Percentiles rank a stretch among this genome's conserved stretches.
These are phyloP conservation scores for Solanum ossicruentum DNA, from an alignment of 257 asterid genomes.

Conservation along the genomic window DNA sequence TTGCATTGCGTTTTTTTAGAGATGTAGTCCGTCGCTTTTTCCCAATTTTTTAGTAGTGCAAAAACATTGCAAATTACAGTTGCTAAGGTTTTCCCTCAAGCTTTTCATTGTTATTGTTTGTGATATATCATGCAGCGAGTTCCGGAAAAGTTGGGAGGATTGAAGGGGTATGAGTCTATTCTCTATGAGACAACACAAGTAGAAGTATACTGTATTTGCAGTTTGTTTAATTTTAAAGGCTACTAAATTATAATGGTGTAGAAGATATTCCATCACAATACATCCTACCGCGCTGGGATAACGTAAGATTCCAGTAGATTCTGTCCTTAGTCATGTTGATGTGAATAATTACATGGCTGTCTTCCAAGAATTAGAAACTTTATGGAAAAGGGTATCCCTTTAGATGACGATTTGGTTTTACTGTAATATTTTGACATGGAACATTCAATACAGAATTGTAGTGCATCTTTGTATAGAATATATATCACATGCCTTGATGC, in stretches of 20 bases:
- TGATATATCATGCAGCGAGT: slow-evolving; percentile 36
- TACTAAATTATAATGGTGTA: slow-evolving; percentile 34
- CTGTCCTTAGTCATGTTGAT: slow-evolving; percentile 6
- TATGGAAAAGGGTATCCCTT: slow-evolving; percentile 13
- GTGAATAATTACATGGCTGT: slow-evolving; percentile 18
- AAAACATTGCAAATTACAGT: slow-evolving; percentile 24
- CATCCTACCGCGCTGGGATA: slow-evolving; percentile 39
- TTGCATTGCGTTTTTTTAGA: no score
- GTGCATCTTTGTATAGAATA: background rate
- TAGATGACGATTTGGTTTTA: slow-evolving; percentile 6
- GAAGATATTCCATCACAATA: slow-evolving; percentile 43
- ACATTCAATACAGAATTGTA: background rate
- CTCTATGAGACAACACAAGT: slow-evolving; percentile 31
- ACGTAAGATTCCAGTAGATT: slow-evolving; percentile 7
- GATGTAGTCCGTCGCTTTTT: no score
- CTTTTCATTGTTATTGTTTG: slow-evolving; percentile 36
- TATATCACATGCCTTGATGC: background rate
- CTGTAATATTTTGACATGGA: background rate
- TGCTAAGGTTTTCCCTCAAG: slow-evolving; percentile 37
- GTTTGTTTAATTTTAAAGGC: slow-evolving; percentile 43
- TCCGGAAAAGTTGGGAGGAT: slow-evolving; percentile 59
- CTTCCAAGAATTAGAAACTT: slow-evolving; percentile 24
- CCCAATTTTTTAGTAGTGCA: no score
- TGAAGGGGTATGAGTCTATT: slow-evolving; percentile 37
- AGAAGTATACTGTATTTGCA: slow-evolving; percentile 51